Evolutionary conservation across 1,139 yeast genomes (phyloP), one percentile per base, ranked within the genome.

Genomic region (Hanseniaspora sp.): DNA sequence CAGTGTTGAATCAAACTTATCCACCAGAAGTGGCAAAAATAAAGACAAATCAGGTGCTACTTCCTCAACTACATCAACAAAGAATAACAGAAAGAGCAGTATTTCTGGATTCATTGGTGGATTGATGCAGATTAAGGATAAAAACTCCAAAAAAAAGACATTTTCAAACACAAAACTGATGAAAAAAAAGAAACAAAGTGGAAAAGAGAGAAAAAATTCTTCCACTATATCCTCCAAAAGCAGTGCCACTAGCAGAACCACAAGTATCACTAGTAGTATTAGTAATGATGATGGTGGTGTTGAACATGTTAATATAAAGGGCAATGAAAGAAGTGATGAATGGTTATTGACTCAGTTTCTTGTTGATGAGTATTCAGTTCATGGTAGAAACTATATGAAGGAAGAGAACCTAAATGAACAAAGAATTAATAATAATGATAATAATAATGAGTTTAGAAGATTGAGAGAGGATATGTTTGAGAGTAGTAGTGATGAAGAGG

Each of bases 401-500:
- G 48, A 17, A 28, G n/a, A 7, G 35, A 28, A 7, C 17, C 15
- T 15, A 11, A 23, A 37, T 13, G 34, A 37, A 4, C 28, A 41
- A 5, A 44, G 46, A 3, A 48, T 4, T 35, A 35, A 7, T 18
- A 30, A 29, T 15, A 23, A 37, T 13, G 28, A 37, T 23, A 23
- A 7, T 18, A 15, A 29, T 15, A 23, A 37, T 13, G 34, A 37
- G 3, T 35, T 48, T 5, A 44, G 46, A 3, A 48, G 30, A n/a
- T 12, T 53, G 8, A 33, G 29, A n/a, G 55, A 53, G 34, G 53
- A 53, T 33, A 53, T 53, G 55, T 53, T 53, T 44, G 55, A 53
- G 15, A 53, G 55, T 28, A 53, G 55, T 28, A 53, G 55, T 44
- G 55, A 53, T 39, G 55, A 53, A 23, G 55, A 48, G 17, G 41